Conservation (phyloP, 345 rosid species). For the Lepidium aucheri region DNA sequence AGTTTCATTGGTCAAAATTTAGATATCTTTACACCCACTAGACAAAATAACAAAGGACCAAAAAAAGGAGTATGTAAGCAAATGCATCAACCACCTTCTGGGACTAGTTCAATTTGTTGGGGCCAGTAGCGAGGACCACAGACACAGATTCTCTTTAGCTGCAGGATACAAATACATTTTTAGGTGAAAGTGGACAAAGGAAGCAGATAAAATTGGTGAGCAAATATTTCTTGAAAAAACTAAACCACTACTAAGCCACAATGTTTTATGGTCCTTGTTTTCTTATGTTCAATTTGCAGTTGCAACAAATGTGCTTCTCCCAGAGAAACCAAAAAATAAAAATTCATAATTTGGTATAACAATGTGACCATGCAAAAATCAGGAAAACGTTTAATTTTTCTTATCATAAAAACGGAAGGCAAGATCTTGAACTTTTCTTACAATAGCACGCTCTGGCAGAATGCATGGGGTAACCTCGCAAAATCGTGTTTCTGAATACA, state of each 20-base stretch:
- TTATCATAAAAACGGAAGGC: neutral
- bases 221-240: neutral
- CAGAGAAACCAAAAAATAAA: neutral
- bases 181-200: slow-evolving; percentile 5
- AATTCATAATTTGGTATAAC: neutral
- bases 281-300: neutral
- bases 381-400: neutral
- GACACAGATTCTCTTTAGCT: slow-evolving; percentile 69
- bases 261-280: neutral
- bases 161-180: slow-evolving; percentile 32
- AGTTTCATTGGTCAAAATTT: slow-evolving; percentile 1
- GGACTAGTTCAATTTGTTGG: slow-evolving; percentile 73
- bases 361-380: neutral
- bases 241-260: slow-evolving; percentile 1
- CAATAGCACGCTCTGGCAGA: slow-evolving; percentile 91
- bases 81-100: slow-evolving; percentile 53
- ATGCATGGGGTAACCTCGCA: slow-evolving; percentile 89
- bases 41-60: neutral
- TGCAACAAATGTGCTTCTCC: neutral
- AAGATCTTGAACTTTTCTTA: slow-evolving; percentile 37
- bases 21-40: neutral
- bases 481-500: slow-evolving; percentile 80
- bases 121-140: slow-evolving; percentile 99
- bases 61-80: neutral
- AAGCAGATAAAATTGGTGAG: neutral